These are phyloP conservation scores for Suillus subluteus DNA, from an alignment of 768 basidiomycete species.

Conservation along the genomic window DNA sequence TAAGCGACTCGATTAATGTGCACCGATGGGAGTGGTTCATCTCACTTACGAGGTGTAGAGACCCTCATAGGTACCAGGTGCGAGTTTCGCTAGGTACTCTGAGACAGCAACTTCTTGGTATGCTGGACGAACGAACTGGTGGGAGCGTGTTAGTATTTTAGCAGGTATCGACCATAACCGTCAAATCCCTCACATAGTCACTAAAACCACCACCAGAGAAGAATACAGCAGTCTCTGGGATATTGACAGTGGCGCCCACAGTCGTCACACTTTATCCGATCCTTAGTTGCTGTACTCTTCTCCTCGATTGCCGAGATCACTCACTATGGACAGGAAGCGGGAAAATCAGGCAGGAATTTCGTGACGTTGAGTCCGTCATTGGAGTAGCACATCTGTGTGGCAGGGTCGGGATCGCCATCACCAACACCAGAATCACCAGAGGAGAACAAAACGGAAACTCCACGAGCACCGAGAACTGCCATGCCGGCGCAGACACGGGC, in stretches of 20 bases:
- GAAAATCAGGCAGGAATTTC: slow-evolving; percentile 64
- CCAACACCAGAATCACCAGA: no score
- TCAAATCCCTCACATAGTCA: slow-evolving; percentile 47
- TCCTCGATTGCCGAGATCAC: slow-evolving; percentile 13
- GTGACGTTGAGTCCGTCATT: slow-evolving; percentile 61
- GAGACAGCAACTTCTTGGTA: slow-evolving; percentile 55
- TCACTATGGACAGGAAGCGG: slow-evolving; percentile 62
- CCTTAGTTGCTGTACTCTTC: neutral
- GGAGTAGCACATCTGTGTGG: slow-evolving; percentile 48
- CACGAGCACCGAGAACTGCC: no score
- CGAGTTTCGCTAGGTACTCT: slow-evolving; percentile 48
- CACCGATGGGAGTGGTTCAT: slow-evolving; percentile 8
- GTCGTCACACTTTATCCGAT: slow-evolving; percentile 62
- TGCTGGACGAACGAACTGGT: slow-evolving; percentile 53
- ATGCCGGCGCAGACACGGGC: no score
- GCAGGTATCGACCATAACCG: neutral
- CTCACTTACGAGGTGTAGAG: slow-evolving; percentile 60
- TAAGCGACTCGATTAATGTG: slow-evolving; percentile 19
- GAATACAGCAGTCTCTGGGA: slow-evolving; percentile 61
- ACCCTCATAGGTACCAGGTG: slow-evolving; percentile 54
- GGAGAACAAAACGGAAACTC: no score
- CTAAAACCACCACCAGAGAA: slow-evolving; percentile 82
- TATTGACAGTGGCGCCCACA: slow-evolving; percentile 64
- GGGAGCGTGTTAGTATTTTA: slow-evolving; percentile 13
- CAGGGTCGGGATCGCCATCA: no score